Base-by-base conservation (phyloP, 495 filamentous ascomycete genomes). In the Pyronema domesticum region DNA sequence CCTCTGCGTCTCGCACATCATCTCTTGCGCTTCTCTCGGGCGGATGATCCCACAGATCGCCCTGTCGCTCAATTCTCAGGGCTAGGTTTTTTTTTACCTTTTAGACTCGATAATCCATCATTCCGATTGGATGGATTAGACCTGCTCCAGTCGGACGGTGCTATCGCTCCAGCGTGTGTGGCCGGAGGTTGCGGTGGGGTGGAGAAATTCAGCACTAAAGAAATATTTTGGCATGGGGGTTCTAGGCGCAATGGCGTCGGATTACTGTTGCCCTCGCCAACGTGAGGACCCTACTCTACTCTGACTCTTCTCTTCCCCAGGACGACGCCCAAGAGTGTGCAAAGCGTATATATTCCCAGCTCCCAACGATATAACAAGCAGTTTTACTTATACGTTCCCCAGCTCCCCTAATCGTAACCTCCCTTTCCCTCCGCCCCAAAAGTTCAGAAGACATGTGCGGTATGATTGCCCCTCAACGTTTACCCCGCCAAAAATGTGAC, bases 371-470 rank as follows among this genome's bases (percentile, higher is more conserved):
- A 30, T 30, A 30, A 30, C 23, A 30, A 30, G 23, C 23, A 30
- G 23, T 30, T 30, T 30, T 30, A 30, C 45, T 47, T 19, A 34
- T 36, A 23, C 13, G 13, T 50, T 3, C 45, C 13, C 3, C 47
- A 50, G 23, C 10, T 19, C 13, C 7, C 47, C 47, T 50, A 23
- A 5, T 14, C 45, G 1, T 9, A 19, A 4, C 14, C 23, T 19
- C 18, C 23, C 18, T 1, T 23, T 10, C 17, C 10, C 10, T 19
- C 23, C 23, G 47, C 30, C 30, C 1, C 13, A 11, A 8, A 50
- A 34, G 5, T 50, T 35, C 47, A 47, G 45, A n/a, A 36, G 54
- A 23, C 11, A 65, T 65, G 63, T 65, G 63, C 51, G 63, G 63
- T 65, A 43, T 39, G 62, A 36, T 44, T 40, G 4, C 60, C 58